Evolutionary conservation across 192 early-diverging fungal species (phyloP).

Genomic region (Linderina pennispora): DNA sequence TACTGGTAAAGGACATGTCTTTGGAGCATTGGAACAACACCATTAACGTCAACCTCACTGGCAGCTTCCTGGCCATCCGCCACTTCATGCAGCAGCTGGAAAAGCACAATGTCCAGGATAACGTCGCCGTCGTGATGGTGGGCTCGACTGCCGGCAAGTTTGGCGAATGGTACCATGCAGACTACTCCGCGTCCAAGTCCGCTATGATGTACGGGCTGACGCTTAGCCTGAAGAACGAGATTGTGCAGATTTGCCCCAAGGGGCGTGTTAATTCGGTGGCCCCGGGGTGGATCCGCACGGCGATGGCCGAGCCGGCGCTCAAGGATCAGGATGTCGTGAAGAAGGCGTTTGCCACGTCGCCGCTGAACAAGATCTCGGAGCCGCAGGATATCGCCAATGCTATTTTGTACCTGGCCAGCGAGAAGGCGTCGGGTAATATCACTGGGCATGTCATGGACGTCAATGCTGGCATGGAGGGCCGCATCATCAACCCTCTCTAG

Average conservation of each 20-base stretch:
- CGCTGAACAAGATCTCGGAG: constrained; percentile 54
- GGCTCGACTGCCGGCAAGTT: constrained; percentile 54
- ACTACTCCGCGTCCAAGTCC: constrained; percentile 46
- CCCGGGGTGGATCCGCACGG: constrained; percentile 52
- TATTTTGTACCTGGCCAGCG: constrained; percentile 48
- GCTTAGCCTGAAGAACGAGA: constrained; percentile 51
- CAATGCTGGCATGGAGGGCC: constrained; percentile 55
- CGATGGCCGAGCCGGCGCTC: constrained; percentile 53
- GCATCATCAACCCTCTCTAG: constrained; percentile 40
- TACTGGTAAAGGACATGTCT: constrained; percentile 50
- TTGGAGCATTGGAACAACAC: constrained; percentile 47
- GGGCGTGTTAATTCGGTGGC: constrained; percentile 48
- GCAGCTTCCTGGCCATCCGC: constrained; percentile 48
- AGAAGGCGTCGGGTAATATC: constrained; percentile 48
- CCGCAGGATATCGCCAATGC: constrained; percentile 48
- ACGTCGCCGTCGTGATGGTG: constrained; percentile 27
- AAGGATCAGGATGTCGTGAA: constrained; percentile 36
- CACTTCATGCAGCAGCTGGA: constrained; percentile 20
- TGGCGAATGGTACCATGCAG: constrained; percentile 52
- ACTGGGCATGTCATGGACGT: constrained; percentile 52
- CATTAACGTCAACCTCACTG: constrained; percentile 50
- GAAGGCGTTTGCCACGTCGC: constrained; percentile 50
- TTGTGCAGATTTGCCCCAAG: constrained; percentile 48
- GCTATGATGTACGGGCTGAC: constrained; percentile 50
- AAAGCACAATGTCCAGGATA: constrained; percentile 14